phyloP scores from a whole-genome alignment of 1,284 basidiomycete species.

The Sanghuangporus baumii region DNA sequence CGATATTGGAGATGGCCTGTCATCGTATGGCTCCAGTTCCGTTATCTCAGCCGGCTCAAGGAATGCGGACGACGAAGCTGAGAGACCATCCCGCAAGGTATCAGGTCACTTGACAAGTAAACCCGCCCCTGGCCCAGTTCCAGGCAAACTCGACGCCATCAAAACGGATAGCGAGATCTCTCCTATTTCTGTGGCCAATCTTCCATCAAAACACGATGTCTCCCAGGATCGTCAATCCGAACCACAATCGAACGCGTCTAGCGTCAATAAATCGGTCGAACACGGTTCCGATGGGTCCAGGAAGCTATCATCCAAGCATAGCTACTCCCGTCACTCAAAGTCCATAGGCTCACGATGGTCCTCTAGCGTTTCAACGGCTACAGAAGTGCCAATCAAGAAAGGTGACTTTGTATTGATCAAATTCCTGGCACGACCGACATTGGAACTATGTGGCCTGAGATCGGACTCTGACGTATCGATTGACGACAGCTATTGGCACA shows the following conservation, averaged over 20 bases:
- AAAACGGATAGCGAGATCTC: not conserved
- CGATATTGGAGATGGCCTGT: not conserved
- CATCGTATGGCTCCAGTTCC: not conserved
- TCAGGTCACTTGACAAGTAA: not conserved
- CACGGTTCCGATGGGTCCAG: not conserved
- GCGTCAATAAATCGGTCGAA: not conserved
- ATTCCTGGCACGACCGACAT: slow-evolving; percentile 4
- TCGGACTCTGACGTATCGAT: not conserved
- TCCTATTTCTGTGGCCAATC: not conserved
- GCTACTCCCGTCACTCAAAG: not conserved
- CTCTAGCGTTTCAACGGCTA: not conserved
- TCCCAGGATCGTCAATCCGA: not conserved
- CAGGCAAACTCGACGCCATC: not conserved
- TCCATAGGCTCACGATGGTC: not conserved
- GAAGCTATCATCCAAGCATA: not conserved
- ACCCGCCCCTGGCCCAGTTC: not conserved
- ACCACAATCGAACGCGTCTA: not conserved
- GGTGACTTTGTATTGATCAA: slow-evolving; percentile 12
- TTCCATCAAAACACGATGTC: not conserved
- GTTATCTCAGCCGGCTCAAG: not conserved
- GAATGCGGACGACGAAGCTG: not conserved
- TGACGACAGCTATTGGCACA: slow-evolving; percentile 13
- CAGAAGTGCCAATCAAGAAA: not conserved
- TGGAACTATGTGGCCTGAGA: not conserved
- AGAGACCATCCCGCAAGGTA: not conserved